These are phyloP conservation scores for Sarocladiaceae sp. DNA, from an alignment of 2,329 filamentous ascomycete genomes.

Conservation along the genomic window DNA sequence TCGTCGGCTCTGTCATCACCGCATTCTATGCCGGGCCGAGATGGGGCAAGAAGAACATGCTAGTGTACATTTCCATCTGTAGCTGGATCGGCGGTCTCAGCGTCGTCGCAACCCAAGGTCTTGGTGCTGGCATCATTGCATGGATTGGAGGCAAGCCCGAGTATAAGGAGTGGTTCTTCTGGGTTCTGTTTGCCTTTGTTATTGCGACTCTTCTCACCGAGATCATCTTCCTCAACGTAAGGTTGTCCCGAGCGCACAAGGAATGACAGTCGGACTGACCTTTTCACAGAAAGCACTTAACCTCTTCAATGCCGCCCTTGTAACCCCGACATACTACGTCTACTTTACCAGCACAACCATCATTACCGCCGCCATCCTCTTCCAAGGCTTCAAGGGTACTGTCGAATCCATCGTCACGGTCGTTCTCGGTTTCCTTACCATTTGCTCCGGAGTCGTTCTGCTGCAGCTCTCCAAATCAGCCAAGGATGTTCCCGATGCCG, in stretches of 20 bases:
- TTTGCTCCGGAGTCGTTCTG: slow-evolving; percentile 86
- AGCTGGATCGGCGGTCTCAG: slow-evolving; percentile 90
- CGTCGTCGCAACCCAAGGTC: slow-evolving; percentile 88
- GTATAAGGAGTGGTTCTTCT: slow-evolving; percentile 97
- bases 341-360: slow-evolving; percentile 97
- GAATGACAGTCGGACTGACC: slow-evolving; percentile 22
- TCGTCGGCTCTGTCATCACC: slow-evolving; percentile 64
- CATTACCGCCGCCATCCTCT: slow-evolving; percentile 85
- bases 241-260: slow-evolving; percentile 29
- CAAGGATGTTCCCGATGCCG: slow-evolving; percentile 91
- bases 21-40: slow-evolving; percentile 77
- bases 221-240: slow-evolving; percentile 91
- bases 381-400: slow-evolving; percentile 88
- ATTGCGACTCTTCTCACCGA: slow-evolving; percentile 83
- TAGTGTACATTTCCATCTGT: slow-evolving; percentile 95
- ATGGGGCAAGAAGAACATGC: slow-evolving; percentile 95
- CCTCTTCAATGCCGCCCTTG: slow-evolving; percentile 90
- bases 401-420: slow-evolving; percentile 76
- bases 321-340: slow-evolving; percentile 98
- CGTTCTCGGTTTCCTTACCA: slow-evolving; percentile 87
- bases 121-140: slow-evolving; percentile 63
- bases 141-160: slow-evolving; percentile 76
- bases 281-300: slow-evolving; percentile 88
- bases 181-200: slow-evolving; percentile 86
- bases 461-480: slow-evolving; percentile 96